Evolutionary conservation across 176 grass and related monocot species (phyloP).

Genomic region (Ensete ventricosum): DNA sequence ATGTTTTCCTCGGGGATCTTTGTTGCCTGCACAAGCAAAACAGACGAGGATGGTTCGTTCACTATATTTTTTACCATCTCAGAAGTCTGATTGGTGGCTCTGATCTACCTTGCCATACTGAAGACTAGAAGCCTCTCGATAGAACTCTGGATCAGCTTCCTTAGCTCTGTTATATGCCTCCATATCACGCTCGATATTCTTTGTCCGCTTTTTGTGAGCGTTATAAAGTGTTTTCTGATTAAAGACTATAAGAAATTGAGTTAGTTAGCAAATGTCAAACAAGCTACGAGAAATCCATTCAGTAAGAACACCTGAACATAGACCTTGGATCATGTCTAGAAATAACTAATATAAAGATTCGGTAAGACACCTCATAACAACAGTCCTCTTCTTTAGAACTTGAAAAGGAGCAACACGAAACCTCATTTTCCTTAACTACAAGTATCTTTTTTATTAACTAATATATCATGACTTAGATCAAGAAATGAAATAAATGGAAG

Average conservation of each 20-base stretch:
- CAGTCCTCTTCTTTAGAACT: neutral
- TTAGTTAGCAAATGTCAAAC: slow-evolving; percentile 4
- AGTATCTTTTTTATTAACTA: neutral
- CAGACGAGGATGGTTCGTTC: neutral
- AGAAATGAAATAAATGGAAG: neutral
- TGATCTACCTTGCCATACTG: slow-evolving; percentile 72
- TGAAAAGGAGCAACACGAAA: neutral
- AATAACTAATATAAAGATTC: too few relatives aligned
- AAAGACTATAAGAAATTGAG: slow-evolving; percentile 38
- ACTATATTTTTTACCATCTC: neutral
- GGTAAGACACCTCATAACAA: neutral
- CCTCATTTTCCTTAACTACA: neutral
- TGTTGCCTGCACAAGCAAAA: slow-evolving; percentile 22
- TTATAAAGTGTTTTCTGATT: slow-evolving; percentile 94
- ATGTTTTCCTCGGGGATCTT: slow-evolving; percentile 67
- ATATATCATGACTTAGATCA: neutral
- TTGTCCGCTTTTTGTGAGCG: slow-evolving; percentile 86
- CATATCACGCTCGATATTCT: slow-evolving; percentile 78
- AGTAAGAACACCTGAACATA: neutral
- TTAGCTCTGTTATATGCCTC: slow-evolving; percentile 83
- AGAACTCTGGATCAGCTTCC: slow-evolving; percentile 84
- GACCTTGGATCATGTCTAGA: neutral
- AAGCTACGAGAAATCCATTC: neutral
- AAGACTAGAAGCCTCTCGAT: slow-evolving; percentile 81
- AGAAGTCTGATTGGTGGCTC: neutral